Evolutionary conservation across 1,284 basidiomycete species (phyloP), one percentile per base, ranked within the genome.

Genomic region (Inonotus obliquus): DNA sequence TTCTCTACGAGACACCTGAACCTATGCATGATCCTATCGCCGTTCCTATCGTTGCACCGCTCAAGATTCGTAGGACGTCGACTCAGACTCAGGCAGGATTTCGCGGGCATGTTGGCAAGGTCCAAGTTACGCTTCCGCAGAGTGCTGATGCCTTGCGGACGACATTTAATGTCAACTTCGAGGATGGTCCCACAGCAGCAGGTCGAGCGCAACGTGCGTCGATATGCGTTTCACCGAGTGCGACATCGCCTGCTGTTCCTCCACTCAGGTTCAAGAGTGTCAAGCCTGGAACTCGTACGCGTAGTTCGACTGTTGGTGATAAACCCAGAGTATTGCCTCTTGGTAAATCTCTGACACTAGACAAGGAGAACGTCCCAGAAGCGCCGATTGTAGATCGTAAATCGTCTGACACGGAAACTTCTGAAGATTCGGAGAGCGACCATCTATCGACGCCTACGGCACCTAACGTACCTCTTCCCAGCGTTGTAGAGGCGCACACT

Each of bases 191-290:
- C 14, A 5, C 29, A 13, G 11, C 13, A n/a, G 35, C 49, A 14
- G 38, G n/a, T 3, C 49, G 58, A n/a, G n/a, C 23, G 13, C 54
- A 55, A n/a, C 41, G 53, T 35, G 56, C 59, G 44, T 59, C 61
- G 14, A 38, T 58, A 7, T 47, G 56, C 51, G 49, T 52, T 14
- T 45, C 37, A 10, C 51, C 57, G 14, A 35, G 39, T 14, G 35
- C 61, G 27, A 17, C n/a, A 17, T 21, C 51, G 10, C 57, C 61
- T 29, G 41, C 7, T n/a, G 61, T 63, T 54, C 48, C 48, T 23
- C 61, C 61, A 29, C 47, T 63, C 48, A 47, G 57, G 25, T 53
- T 62, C 23, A 41, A 53, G 44, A 57, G 27, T 25, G 57, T 45
- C 47, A 62, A 52, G 45, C 25, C 21, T 21, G 60, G 35, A 14